Base-by-base conservation (phyloP, 495 filamentous ascomycete genomes). In the Poronia punctata region DNA sequence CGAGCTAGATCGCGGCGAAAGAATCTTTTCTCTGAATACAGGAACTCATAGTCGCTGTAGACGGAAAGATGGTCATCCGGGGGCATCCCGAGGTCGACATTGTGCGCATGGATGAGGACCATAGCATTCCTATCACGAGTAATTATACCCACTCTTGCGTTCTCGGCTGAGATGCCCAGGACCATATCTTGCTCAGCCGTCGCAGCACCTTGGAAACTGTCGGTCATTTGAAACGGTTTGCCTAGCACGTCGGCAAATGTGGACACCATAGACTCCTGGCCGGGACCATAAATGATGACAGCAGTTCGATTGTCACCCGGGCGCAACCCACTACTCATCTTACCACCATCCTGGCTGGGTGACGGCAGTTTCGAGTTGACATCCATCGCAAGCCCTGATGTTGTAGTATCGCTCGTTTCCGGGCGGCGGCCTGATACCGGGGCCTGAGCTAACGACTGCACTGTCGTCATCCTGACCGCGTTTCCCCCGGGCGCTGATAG, bases 41-140 rank as follows among this genome's bases (percentile, higher is more conserved):
- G 67, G 48, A 88, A 92, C 59, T 92, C 86, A 60, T 86, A 88
- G 57, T 88, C 78, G 57, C 82, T 86, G 14, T 66, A 53, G 20
- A 76, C 68, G 3, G 77, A 83, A 18, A 87, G 67, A 25, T 67
- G 52, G 25, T 78, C 67, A 43, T 84, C 80, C 12, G 76, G 78
- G 8, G 75, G 73, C 59, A 83, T 81, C 15, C 79, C 76, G 26
- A 79, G 69, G 45, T 79, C 79, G 40, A 86, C 76, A 54, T 81
- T 83, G 46, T 88, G 82, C 3, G 78, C 76, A 49, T 87, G 83
- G 50, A 88, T 84, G 27, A 80, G 57, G 19, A 83, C 67, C 21
- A 79, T 58, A 31, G 68, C 56, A 12, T 62, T 56, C 32, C 59
- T 67, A 48, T 83, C 68, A 31, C 71, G 65, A 6, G 52, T 59